phyloP scores from a whole-genome alignment of 352 stramenopile genomes.

The Globisporangium sylvaticum region DNA sequence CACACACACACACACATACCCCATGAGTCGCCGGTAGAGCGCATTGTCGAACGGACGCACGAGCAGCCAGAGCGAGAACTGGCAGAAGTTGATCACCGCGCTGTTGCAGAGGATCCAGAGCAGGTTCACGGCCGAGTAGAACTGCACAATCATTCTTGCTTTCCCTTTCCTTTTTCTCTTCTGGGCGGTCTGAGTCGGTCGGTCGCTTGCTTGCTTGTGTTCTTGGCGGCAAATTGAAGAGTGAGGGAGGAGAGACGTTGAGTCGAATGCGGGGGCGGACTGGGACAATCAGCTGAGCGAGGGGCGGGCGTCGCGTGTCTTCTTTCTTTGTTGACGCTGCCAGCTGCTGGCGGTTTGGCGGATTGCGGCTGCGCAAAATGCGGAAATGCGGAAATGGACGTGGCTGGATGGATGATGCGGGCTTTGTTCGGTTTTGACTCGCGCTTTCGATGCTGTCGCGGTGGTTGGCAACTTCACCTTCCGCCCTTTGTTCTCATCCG shows the following conservation, averaged over 20 bases:
- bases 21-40: slow-evolving; percentile 79
- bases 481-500: slow-evolving; percentile 3
- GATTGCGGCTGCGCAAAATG: background rate
- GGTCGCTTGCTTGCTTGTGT: background rate
- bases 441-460: slow-evolving; percentile 3
- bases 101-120: slow-evolving; percentile 86
- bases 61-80: slow-evolving; percentile 80
- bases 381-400: background rate
- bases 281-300: background rate
- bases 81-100: slow-evolving; percentile 72
- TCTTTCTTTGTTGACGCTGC: slow-evolving; percentile 2
- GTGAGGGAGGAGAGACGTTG: background rate
- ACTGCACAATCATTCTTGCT: slow-evolving; percentile 43
- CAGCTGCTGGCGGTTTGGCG: background rate
- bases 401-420: background rate
- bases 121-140: slow-evolving; percentile 76
- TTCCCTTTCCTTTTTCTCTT: background rate
- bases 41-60: slow-evolving; percentile 79
- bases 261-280: background rate
- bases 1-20: slow-evolving; percentile 21
- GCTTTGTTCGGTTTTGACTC: background rate
- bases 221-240: background rate
- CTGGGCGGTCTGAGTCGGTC: background rate
- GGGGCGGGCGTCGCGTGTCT: background rate
- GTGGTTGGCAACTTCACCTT: slow-evolving; percentile 9